Base-by-base conservation (phyloP, 2,329 filamentous ascomycete genomes). In the Amphichorda felina region DNA sequence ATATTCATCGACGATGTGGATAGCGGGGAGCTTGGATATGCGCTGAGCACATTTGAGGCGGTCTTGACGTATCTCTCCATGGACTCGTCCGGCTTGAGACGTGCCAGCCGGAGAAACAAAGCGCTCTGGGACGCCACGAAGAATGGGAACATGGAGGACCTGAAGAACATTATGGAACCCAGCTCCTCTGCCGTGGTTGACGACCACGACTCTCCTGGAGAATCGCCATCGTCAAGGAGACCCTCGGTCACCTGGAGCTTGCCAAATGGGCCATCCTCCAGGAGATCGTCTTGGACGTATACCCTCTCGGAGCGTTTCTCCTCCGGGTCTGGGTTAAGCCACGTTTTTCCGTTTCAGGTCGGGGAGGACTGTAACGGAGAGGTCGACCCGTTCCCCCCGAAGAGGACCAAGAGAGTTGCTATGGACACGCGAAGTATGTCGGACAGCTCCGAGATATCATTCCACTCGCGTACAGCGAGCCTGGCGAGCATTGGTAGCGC, bases 1-100 rank as follows among this genome's bases (percentile, higher is more conserved):
- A 91, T 95, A 45, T 98, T 94, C 57, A 88, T 94, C 34, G 91
- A 96, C 47, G 91, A 98, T 58, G 87, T 98, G 8, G 91, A 98
- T 45, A 93, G 79, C 41, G 91, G 91, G 33, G 91, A 98, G 59
- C 81, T 93, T 66, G 91, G 91, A 8, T 98, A 98, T 56, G 88
- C 89, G 0, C 59, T 98, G 34, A 96, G 89, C 56, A 98, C 91
- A 0, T 85, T 96, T 40, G 91, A 98, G 56, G 91, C 87, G 6
- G 91, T 98, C 0, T 59, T 98, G 24, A 79, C 85, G 2, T 96
- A 98, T 53, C 72, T 98, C 3, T 74, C 79, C 8, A 74, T 79
- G 41, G 88, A 94, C 51, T 94, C 89, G 1, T 77, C 75, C 11
- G 82, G 80, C 4, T 61, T 98, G 39, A 75, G 88, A 41, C 82